phyloP scores from a whole-genome alignment of 441 rosid genomes.

The Cnidoscolus chayamansa region DNA sequence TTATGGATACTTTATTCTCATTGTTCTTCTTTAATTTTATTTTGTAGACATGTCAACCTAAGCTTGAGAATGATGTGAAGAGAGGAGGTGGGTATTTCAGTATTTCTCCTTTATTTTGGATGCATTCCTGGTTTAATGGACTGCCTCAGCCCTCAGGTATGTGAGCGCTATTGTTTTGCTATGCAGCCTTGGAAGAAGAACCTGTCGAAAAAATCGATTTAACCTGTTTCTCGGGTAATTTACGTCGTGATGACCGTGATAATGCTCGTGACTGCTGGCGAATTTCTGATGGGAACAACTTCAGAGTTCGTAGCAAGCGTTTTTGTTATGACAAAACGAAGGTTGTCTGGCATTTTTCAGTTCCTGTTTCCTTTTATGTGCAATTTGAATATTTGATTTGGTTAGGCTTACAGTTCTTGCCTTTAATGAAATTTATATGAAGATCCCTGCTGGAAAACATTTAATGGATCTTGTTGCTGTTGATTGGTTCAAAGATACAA shows the following conservation, averaged over 20 bases:
- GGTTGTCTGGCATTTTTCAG: constrained; percentile 39
- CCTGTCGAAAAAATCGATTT: constrained; percentile 66
- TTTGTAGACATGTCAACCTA: constrained; percentile 51
- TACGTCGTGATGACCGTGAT: constrained; percentile 80
- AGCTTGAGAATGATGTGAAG: constrained; percentile 52
- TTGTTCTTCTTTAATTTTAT: constrained; percentile 13
- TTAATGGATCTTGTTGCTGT: constrained; percentile 98
- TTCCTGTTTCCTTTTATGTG: constrained; percentile 15
- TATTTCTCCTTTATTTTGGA: not conserved
- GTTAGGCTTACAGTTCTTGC: constrained; percentile 23
- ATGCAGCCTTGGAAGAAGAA: constrained; percentile 67
- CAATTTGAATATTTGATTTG: constrained; percentile 12
- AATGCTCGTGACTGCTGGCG: constrained; percentile 91
- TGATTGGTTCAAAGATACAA: constrained; percentile 97
- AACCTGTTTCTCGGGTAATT: constrained; percentile 83
- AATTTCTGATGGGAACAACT: constrained; percentile 83
- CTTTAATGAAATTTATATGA: constrained; percentile 24
- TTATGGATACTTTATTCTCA: constrained; percentile 7
- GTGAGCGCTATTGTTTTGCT: constrained; percentile 15
- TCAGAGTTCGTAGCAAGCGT: constrained; percentile 90
- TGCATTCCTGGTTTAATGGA: constrained; percentile 9
- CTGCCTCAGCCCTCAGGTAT: constrained; percentile 1
- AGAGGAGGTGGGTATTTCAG: constrained; percentile 49
- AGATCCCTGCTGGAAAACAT: constrained; percentile 97
- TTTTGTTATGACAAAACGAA: constrained; percentile 87